phyloP scores from a whole-genome alignment of 2,329 filamentous ascomycete species.

The Aureobasidium sp. region DNA sequence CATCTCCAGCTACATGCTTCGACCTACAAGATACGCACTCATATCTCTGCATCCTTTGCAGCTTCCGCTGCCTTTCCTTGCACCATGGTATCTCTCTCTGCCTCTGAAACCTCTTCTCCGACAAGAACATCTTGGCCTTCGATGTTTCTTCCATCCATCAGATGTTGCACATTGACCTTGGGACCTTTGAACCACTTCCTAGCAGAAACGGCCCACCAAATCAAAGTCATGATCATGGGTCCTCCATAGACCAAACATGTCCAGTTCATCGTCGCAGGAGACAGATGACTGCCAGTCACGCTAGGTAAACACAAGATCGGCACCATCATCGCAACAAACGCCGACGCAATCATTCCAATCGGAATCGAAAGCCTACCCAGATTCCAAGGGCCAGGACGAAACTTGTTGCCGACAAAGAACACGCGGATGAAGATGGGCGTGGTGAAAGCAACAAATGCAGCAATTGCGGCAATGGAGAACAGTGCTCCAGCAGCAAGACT shows the following conservation, averaged over 20 bases:
- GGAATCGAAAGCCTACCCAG: constrained; percentile 53
- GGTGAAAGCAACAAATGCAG: constrained; percentile 56
- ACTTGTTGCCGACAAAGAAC: constrained; percentile 55
- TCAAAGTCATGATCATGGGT: constrained; percentile 34
- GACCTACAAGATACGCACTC: too few relatives aligned
- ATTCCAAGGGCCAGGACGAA: constrained; percentile 63
- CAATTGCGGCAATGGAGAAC: constrained; percentile 64
- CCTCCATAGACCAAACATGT: constrained; percentile 57
- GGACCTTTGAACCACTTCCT: constrained; percentile 65
- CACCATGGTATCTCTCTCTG: not conserved
- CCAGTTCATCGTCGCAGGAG: constrained; percentile 57
- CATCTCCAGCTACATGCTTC: too few relatives aligned
- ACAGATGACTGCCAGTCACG: constrained; percentile 49
- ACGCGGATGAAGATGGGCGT: constrained; percentile 54
- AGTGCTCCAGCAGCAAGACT: constrained; percentile 57
- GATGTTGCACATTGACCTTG: constrained; percentile 58
- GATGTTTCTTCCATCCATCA: constrained; percentile 19
- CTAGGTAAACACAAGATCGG: constrained; percentile 61
- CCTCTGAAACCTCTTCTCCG: not conserved
- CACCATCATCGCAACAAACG: constrained; percentile 59
- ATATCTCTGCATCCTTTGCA: not conserved
- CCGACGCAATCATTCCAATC: constrained; percentile 50
- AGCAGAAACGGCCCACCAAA: constrained; percentile 60
- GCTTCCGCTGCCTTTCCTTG: not conserved
- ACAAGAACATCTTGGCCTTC: not conserved